These are phyloP conservation scores for Phytopythium vexans DNA, from an alignment of 352 stramenopile species.

Conservation along the genomic window DNA sequence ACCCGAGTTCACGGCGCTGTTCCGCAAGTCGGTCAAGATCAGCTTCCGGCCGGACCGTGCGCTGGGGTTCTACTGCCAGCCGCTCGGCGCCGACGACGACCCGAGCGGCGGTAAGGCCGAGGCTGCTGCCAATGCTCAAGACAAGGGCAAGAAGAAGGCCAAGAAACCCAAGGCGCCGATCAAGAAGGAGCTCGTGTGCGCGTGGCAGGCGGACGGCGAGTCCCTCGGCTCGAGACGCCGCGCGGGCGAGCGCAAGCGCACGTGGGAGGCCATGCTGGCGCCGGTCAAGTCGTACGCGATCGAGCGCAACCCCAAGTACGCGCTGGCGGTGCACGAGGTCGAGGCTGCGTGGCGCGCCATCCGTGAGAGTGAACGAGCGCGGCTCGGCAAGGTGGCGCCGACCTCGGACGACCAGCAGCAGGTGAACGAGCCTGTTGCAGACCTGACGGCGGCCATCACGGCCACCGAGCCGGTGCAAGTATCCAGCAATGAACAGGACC, in stretches of 20 bases:
- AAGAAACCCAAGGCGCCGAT: conserved; percentile 23
- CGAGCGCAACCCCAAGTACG: conserved; percentile 55
- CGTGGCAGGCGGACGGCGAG: conserved; percentile 47
- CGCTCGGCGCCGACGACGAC: not conserved
- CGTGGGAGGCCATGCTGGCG: conserved; percentile 63
- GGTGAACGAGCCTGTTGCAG: not conserved
- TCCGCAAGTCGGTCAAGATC: conserved; percentile 30
- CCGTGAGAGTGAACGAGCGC: conserved; percentile 7
- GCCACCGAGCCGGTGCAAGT: conserved; percentile 13
- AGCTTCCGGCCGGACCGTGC: conserved; percentile 24
- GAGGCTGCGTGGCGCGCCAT: conserved; percentile 14
- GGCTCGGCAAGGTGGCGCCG: conserved; percentile 11
- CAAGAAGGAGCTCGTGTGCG: conserved; percentile 45
- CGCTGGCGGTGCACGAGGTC: conserved; percentile 23
- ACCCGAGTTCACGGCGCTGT: conserved; percentile 40
- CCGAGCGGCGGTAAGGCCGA: not conserved
- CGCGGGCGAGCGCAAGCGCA: conserved; percentile 38
- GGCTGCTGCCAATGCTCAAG: not conserved
- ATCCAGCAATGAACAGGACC: too few species aligned
- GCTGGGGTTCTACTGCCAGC: conserved; percentile 23
- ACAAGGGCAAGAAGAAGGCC: too few species aligned
- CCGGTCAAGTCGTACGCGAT: conserved; percentile 63
- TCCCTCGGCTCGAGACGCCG: conserved; percentile 19
- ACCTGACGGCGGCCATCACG: conserved; percentile 5
- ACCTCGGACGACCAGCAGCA: not conserved